Conservation (phyloP, 148 eudicot species). For the Diospyros lotus region DNA sequence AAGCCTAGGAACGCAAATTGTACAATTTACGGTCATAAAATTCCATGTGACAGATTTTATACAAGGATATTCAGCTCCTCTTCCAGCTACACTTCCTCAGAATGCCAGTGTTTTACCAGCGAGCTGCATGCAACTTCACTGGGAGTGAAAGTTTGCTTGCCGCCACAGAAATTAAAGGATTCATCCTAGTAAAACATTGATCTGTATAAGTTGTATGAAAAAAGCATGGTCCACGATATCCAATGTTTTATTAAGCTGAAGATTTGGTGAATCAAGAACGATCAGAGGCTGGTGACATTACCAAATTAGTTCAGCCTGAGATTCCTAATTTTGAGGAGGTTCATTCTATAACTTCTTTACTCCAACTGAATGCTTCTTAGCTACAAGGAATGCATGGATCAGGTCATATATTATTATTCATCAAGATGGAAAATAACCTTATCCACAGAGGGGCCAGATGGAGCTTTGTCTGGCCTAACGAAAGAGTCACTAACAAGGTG, state of each 20-base stretch:
- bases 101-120: neutral
- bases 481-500: too few species aligned
- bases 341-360: neutral
- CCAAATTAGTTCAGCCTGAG: neutral
- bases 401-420: too few species aligned
- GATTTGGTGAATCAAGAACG: neutral
- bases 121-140: neutral
- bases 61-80: neutral
- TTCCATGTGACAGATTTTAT: neutral
- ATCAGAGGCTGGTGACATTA: constrained; percentile 1
- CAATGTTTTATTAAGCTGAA: neutral
- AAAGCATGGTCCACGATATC: neutral
- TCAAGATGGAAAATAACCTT: constrained; percentile 1
- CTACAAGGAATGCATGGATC: too few species aligned
- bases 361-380: neutral
- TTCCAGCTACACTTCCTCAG: constrained; percentile 4
- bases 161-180: neutral
- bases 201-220: neutral
- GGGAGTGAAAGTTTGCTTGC: neutral
- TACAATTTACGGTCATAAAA: neutral
- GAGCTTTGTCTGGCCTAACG: too few species aligned
- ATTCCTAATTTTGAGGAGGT: neutral
- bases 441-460: neutral
- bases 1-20: neutral
- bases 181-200: neutral